Evolutionary conservation across 768 basidiomycete species (phyloP), one percentile per base, ranked within the genome.

Genomic region (Russula brevipes): DNA sequence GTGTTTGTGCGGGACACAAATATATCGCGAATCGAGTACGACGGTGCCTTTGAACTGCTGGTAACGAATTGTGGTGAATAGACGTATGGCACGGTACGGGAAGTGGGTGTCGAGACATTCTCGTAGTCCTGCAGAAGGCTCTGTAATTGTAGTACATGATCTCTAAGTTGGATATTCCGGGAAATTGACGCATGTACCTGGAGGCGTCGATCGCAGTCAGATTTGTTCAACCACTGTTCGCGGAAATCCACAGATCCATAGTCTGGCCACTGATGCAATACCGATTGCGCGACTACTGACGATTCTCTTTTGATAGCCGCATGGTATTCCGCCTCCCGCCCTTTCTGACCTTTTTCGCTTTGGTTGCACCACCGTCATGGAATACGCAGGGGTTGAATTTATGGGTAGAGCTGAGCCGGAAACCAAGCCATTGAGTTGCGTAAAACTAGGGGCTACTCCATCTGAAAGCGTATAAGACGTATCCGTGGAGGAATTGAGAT

Each of bases 131-230:
- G 31, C 16, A 54, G 44, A 30, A 64, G 49, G 2, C 0, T 11
- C 33, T 51, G 63, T n/a, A 64, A 17, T 4, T 46, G 39, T 44
- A 36, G 46, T 19, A 64, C 49, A 51, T 64, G 63, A 1, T 50
- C 17, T 33, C 8, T 35, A 7, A 64, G n/a, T 30, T 7, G n/a
- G 30, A 31, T 17, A 19, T 61, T 61, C 33, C 24, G 31, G 7
- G 54, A 56, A 9, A 64, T 38, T 12, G 52, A 54, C 39, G 30
- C 14, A 60, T 3, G 33, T 61, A 61, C 10, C 19, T 33, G 8
- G 35, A 54, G 17, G 33, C 2, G 33, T 30, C 3, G 30, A 8
- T 8, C 9, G 36, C 57, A 53, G 24, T 47, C 52, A 30, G 36
- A 45, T 30, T 52, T 35, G 31, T 54, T 3, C 19, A 63, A 54